These are phyloP conservation scores for Aphanomyces invadans DNA, from an alignment of 352 stramenopile genomes.

Conservation along the genomic window DNA sequence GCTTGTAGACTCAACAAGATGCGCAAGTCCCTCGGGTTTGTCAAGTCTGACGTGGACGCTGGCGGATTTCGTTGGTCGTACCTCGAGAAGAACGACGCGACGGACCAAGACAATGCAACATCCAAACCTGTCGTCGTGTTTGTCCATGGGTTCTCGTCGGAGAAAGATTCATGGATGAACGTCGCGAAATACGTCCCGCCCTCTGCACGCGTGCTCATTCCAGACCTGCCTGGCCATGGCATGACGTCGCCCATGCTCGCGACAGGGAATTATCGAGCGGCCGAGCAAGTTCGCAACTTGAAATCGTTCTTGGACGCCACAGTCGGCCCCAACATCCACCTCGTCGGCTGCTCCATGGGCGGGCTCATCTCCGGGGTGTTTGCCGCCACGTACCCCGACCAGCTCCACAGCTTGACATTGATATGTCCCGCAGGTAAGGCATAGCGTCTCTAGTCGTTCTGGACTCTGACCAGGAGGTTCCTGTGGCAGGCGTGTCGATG, in stretches of 20 bases:
- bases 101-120: slow-evolving; percentile 28
- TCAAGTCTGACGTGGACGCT: slow-evolving; percentile 5
- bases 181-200: slow-evolving; percentile 46
- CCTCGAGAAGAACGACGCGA: background rate
- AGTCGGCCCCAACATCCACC: slow-evolving; percentile 44
- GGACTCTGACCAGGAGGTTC: too few relatives aligned
- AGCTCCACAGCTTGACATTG: slow-evolving; percentile 59
- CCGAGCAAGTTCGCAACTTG: slow-evolving; percentile 42
- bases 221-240: slow-evolving; percentile 56
- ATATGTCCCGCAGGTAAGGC: slow-evolving; percentile 45
- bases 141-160: slow-evolving; percentile 62
- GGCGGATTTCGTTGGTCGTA: slow-evolving; percentile 23
- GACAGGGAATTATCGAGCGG: slow-evolving; percentile 39
- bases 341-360: slow-evolving; percentile 70
- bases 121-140: slow-evolving; percentile 40
- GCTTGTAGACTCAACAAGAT: background rate
- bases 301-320: slow-evolving; percentile 54
- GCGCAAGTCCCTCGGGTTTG: slow-evolving; percentile 6
- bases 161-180: slow-evolving; percentile 63
- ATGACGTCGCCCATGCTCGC: slow-evolving; percentile 31
- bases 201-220: slow-evolving; percentile 50
- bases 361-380: slow-evolving; percentile 66
- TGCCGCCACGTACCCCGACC: slow-evolving; percentile 50
- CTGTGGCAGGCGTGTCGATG: slow-evolving; percentile 55
- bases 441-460: background rate